Base-by-base conservation (phyloP, 306 rosid species). In the Vachellia collinsii region DNA sequence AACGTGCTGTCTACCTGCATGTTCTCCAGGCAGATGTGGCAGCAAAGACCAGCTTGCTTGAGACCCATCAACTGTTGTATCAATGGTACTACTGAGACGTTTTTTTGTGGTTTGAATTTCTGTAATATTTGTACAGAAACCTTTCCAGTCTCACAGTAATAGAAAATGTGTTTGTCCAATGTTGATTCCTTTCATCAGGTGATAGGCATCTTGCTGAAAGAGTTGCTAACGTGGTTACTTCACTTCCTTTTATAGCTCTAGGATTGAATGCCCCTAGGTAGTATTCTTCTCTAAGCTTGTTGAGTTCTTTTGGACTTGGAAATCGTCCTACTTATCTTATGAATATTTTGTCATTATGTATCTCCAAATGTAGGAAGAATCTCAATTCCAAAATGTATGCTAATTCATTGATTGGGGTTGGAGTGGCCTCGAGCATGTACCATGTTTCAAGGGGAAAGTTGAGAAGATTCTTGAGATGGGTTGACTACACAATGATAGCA, bases 331-430 rank as follows among this genome's bases (percentile, higher is more conserved):
- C 16, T 82, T 79, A 41, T 79, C 80, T 47, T 36, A 81, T 79
- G 44, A 63, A 65, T 73, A 56, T 58, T 69, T 83, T 20, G 34
- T 56, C 34, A 47, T 53, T 70, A 22, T 16, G 12, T 70, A 22
- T 42, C 56, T 43, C 56, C 81, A 74, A 51, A 72, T 81, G 81
- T 83, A 96, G 99, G 97, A 96, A 87, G 93, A 89, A 84, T 87
- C 70, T 88, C 47, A 83, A n/a, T 75, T 85, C 86, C 75, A 93
- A 93, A 85, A 74, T 96, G 75, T 96, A 96, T 85, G 99, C 98
- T 82, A 96, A 93, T 85, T 96, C 99, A 47, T 86, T 96, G 82
- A 92, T 96, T 71, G 99, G 99, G 84, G 99, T 96, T 80, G 99
- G 99, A 86, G 89, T 96, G 86, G 92, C 92, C 85, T 96, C 99